A percentile compares a stretch with the other conserved stretches of the same genome.
Conservation (phyloP, 75 land plant species). For the Selaginella tamariscina region DNA sequence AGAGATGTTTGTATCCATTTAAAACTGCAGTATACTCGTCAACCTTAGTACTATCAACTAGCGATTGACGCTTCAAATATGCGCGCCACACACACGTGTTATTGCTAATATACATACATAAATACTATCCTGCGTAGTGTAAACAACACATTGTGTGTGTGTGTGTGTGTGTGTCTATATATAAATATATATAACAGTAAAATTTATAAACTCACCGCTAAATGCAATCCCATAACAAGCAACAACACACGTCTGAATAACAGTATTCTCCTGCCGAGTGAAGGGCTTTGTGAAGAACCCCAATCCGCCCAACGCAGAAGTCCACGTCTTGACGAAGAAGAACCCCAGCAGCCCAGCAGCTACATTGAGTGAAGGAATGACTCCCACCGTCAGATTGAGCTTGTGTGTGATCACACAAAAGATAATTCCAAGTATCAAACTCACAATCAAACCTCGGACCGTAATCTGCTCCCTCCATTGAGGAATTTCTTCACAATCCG, state of each 20-base stretch:
- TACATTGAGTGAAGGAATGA: constrained; percentile 68
- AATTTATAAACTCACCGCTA: constrained; percentile 19
- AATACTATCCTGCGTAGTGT: no score
- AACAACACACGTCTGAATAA: constrained; percentile 31
- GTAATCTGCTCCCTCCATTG: constrained; percentile 37
- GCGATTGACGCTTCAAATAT: no score
- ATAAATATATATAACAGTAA: no score
- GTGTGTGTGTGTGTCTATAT: no score
- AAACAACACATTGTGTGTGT: no score
- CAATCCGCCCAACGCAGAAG: not conserved
- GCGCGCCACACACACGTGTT: no score
- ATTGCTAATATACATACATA: no score
- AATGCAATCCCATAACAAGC: constrained; percentile 30
- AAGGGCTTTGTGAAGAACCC: constrained; percentile 19
- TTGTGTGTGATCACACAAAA: constrained; percentile 53
- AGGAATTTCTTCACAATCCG: constrained; percentile 17
- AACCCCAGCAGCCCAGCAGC: constrained; percentile 16
- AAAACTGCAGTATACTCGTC: no score
- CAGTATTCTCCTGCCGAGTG: constrained; percentile 28
- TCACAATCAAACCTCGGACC: constrained; percentile 24
- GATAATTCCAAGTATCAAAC: constrained; percentile 29
- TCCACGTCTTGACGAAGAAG: constrained; percentile 27
- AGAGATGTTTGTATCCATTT: no score
- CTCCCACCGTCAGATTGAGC: constrained; percentile 53
- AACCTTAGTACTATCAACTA: no score